Evolutionary conservation across 139 green algal species (phyloP).

Genomic region (Asterochloris erici): DNA sequence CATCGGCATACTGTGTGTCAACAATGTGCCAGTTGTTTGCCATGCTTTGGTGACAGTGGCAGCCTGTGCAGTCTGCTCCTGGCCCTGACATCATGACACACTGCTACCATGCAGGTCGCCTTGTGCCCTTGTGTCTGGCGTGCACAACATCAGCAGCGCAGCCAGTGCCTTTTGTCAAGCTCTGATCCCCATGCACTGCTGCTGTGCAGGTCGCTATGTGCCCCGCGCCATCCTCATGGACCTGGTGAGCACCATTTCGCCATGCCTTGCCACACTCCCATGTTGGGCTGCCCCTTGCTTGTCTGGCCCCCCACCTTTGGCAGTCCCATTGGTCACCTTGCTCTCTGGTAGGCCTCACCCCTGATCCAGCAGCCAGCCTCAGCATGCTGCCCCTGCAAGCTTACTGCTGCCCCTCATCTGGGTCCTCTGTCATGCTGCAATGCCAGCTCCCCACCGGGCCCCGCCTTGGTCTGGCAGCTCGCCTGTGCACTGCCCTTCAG

Average conservation of each 20-base stretch:
- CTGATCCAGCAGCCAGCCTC: background rate
- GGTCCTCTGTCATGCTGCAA: background rate
- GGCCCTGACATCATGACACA: too few relatives aligned
- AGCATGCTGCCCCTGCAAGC: background rate
- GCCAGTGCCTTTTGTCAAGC: background rate
- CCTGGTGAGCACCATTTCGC: conserved; percentile 42
- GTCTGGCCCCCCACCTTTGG: too few relatives aligned
- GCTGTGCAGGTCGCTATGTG: conserved; percentile 86
- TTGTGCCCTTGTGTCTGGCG: background rate
- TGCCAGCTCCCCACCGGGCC: too few relatives aligned
- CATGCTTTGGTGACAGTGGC: too few relatives aligned
- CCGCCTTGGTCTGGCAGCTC: too few relatives aligned
- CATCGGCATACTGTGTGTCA: too few relatives aligned
- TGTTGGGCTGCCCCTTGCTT: too few relatives aligned
- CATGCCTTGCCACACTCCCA: background rate
- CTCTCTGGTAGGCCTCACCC: background rate
- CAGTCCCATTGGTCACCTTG: too few relatives aligned
- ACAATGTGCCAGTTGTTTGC: too few relatives aligned
- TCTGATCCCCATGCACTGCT: background rate
- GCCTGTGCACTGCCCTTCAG: too few relatives aligned
- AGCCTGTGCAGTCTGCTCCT: too few relatives aligned
- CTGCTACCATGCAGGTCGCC: too few relatives aligned
- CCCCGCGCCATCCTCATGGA: conserved; percentile 97
- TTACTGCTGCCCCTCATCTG: background rate
- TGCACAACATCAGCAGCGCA: background rate